These are phyloP conservation scores for Debaryomyces prosopidis DNA, from an alignment of 805 yeast species.

Conservation along the genomic window DNA sequence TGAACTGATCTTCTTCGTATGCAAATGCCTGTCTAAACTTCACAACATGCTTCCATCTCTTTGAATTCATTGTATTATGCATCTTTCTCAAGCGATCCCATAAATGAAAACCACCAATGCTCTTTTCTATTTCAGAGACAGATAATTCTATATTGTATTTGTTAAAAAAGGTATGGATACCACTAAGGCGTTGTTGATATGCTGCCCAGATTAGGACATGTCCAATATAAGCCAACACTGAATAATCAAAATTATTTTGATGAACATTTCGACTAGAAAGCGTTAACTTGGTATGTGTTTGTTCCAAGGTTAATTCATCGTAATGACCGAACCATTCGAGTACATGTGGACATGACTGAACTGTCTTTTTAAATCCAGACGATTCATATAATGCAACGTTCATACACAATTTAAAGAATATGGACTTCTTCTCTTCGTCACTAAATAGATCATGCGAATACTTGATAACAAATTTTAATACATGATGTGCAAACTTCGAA, in stretches of 20 bases:
- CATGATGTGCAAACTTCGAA: constrained; percentile 29
- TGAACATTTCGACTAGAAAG: constrained; percentile 34
- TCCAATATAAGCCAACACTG: constrained; percentile 38
- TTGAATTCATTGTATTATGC: constrained; percentile 32
- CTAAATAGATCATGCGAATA: constrained; percentile 25
- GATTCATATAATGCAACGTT: constrained; percentile 38
- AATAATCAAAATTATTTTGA: constrained; percentile 37
- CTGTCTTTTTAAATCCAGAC: constrained; percentile 30
- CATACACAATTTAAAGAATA: constrained; percentile 32
- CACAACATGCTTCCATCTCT: constrained; percentile 43
- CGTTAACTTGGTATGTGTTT: constrained; percentile 33
- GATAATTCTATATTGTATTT: constrained; percentile 20
- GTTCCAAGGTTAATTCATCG: constrained; percentile 31
- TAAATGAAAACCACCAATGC: constrained; percentile 40
- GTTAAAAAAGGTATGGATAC: constrained; percentile 12
- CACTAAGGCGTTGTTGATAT: constrained; percentile 20
- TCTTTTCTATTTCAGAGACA: constrained; percentile 13
- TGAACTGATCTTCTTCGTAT: constrained; percentile 41
- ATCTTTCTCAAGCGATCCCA: constrained; percentile 40
- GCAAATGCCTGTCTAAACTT: constrained; percentile 37
- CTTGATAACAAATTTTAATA: constrained; percentile 23
- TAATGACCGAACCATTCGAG: constrained; percentile 28
- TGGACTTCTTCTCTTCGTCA: constrained; percentile 15
- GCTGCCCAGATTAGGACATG: constrained; percentile 39
- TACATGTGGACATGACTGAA: constrained; percentile 23